phyloP scores from a whole-genome alignment of 176 grass and related monocot species.

The Leersia perrieri region DNA sequence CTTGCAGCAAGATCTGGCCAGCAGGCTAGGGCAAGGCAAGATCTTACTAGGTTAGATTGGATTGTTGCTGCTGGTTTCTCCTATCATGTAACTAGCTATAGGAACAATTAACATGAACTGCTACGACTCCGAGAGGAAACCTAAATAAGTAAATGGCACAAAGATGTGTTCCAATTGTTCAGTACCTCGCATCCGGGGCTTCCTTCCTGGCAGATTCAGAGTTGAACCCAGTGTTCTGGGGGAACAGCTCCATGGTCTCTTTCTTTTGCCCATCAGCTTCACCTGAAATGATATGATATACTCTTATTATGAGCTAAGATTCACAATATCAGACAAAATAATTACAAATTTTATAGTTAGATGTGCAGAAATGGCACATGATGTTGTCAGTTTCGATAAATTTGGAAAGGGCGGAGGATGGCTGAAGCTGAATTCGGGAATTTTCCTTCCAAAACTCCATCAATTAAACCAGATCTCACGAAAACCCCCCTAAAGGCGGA shows the following conservation, averaged over 20 bases:
- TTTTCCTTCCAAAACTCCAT: not conserved
- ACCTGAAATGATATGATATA: not conserved
- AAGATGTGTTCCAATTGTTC: not conserved
- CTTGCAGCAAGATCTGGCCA: not conserved
- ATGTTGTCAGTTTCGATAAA: not conserved
- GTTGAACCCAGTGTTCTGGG: slow-evolving; percentile 57
- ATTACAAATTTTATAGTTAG: not conserved
- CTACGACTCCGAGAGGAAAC: not conserved
- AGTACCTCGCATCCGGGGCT: slow-evolving; percentile 36
- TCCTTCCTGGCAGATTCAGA: not conserved
- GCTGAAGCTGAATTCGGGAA: not conserved
- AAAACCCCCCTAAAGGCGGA: not conserved
- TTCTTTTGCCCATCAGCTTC: slow-evolving; percentile 17
- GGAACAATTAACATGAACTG: not conserved
- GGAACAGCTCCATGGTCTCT: slow-evolving; percentile 62
- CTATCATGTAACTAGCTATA: not conserved
- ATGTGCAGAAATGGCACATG: not conserved
- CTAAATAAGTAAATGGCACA: not conserved
- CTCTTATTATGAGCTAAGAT: not conserved
- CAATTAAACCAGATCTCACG: slow-evolving; percentile 8
- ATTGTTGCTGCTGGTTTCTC: not conserved
- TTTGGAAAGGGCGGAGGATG: not conserved
- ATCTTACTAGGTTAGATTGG: not conserved
- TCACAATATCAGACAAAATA: not conserved
- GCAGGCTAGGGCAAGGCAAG: not conserved